A percentile compares a stretch with the other conserved stretches of the same genome.
phyloP scores from a whole-genome alignment of 106 monocot genomes.

The Amphibolis antarctica region DNA sequence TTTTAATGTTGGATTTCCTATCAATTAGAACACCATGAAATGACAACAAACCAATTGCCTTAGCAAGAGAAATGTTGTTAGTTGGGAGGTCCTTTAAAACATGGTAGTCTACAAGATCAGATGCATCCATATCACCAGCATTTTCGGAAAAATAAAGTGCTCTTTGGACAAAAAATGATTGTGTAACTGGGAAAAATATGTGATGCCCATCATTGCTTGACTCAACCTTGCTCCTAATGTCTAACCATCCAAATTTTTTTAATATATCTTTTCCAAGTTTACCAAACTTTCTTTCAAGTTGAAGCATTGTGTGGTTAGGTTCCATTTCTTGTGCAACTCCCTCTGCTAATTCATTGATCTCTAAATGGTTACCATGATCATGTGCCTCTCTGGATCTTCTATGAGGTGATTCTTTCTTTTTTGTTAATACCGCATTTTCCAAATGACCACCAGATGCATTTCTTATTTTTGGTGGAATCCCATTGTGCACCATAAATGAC shows the following conservation, averaged over 20 bases:
- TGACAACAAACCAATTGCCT: conserved; percentile 33
- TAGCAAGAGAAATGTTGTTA: conserved; percentile 25
- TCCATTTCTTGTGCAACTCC: conserved; percentile 6
- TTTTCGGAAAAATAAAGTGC: conserved; percentile 7
- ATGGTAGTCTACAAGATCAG: conserved; percentile 6
- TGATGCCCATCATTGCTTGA: conserved; percentile 37
- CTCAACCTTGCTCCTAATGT: conserved; percentile 52
- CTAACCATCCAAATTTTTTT: conserved; percentile 79
- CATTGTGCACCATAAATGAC: neutral
- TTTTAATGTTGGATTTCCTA: conserved; percentile 24
- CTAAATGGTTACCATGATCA: no score
- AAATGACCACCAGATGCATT: neutral
- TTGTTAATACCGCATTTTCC: neutral
- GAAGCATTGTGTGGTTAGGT: conserved; percentile 25
- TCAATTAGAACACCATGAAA: conserved; percentile 36
- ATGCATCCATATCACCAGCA: conserved; percentile 4
- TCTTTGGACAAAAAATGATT: conserved; percentile 21
- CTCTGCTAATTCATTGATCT: conserved; percentile 1
- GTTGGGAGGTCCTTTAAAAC: conserved; percentile 12
- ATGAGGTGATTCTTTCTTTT: neutral
- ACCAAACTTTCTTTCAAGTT: conserved; percentile 61
- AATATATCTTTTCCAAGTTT: conserved; percentile 74
- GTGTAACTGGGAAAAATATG: conserved; percentile 55
- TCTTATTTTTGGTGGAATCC: neutral
- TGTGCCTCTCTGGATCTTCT: no score